A percentile compares a stretch with the other conserved stretches of the same genome.
Conservation (phyloP, 1,139 yeast species). For the Saccharomycopsis hybrid region DNA sequence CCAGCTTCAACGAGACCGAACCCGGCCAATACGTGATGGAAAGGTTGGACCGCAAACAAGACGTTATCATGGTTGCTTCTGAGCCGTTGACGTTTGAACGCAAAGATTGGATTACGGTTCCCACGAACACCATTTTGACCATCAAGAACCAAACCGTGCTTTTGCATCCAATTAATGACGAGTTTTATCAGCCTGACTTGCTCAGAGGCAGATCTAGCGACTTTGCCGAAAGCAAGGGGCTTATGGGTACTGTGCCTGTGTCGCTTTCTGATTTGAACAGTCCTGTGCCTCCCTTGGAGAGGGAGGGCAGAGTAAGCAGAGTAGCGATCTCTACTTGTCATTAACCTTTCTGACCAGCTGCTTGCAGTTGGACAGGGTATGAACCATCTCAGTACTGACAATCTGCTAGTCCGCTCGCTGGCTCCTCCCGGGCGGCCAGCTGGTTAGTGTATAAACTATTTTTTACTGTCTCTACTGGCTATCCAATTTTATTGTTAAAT, state of each 20-base stretch:
- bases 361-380: too few species aligned
- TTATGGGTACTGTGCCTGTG: slow-evolving; percentile 71
- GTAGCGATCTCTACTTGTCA: background rate
- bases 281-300: slow-evolving; percentile 75
- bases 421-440: too few species aligned
- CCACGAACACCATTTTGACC: slow-evolving; percentile 83
- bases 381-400: too few species aligned
- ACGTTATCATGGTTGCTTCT: slow-evolving; percentile 92
- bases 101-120: slow-evolving; percentile 96
- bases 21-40: slow-evolving; percentile 94
- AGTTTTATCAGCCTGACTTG: slow-evolving; percentile 73
- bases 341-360: too few species aligned
- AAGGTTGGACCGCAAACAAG: slow-evolving; percentile 84
- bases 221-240: slow-evolving; percentile 84
- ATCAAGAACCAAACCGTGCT: slow-evolving; percentile 80
- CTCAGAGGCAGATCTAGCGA: slow-evolving; percentile 63
- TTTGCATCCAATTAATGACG: slow-evolving; percentile 86
- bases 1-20: slow-evolving; percentile 79
- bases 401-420: too few species aligned
- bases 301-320: slow-evolving; percentile 64
- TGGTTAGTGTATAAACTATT: too few species aligned
- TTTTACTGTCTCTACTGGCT: too few species aligned
- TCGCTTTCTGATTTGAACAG: slow-evolving; percentile 36
- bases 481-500: too few species aligned
- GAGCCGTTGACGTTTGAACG: slow-evolving; percentile 96